Conservation (phyloP, 176 grass and related monocot species). For the Raddia guianensis region DNA sequence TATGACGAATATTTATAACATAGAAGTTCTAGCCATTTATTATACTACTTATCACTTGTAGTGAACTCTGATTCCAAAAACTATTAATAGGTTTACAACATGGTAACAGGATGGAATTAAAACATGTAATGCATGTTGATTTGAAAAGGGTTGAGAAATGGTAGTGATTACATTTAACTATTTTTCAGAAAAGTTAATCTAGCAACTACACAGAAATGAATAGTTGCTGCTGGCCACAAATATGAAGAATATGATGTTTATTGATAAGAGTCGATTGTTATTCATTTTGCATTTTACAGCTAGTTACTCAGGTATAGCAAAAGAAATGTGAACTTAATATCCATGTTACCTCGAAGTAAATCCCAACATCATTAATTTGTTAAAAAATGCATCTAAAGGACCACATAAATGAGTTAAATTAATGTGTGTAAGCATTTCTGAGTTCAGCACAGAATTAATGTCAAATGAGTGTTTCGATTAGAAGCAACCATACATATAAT, state of each 20-base stretch:
- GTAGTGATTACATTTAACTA: not conserved
- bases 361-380: slow-evolving; percentile 7
- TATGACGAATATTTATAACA: not conserved
- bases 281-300: not conserved
- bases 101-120: not conserved
- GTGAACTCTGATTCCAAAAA: not conserved
- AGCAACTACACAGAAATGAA: not conserved
- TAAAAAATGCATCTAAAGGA: not conserved
- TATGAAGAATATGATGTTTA: not conserved
- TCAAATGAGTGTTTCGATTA: not conserved
- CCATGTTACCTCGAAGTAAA: not conserved
- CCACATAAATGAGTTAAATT: not conserved
- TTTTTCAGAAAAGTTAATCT: not conserved
- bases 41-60: not conserved
- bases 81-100: not conserved
- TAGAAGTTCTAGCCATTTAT: not conserved
- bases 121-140: not conserved
- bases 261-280: not conserved
- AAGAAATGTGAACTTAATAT: not conserved
- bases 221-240: not conserved
- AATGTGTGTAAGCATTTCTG: not conserved
- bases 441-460: not conserved
- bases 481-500: not conserved
- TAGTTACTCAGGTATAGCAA: not conserved
- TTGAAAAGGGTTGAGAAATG: not conserved